phyloP scores from a whole-genome alignment of 2,329 filamentous ascomycete species.

The Claviceps maximensis region DNA sequence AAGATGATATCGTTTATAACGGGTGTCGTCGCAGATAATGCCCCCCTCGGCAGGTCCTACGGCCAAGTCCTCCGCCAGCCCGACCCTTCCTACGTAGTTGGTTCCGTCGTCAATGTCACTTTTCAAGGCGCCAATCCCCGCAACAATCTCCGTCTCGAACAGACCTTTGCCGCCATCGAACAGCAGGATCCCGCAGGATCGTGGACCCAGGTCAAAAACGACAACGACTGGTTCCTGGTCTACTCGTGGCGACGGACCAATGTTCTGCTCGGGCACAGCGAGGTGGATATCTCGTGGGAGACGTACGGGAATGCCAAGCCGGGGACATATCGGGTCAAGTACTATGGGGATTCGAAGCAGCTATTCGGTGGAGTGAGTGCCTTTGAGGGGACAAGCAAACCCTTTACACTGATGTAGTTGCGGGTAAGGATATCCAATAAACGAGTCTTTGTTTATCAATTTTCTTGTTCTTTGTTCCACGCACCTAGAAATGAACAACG shows the following conservation, averaged over 20 bases:
- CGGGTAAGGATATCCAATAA: not conserved
- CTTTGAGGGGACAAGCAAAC: conserved; percentile 12
- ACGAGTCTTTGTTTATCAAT: too few relatives aligned
- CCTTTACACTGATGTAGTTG: conserved; percentile 8
- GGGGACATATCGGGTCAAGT: conserved; percentile 67
- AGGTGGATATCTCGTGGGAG: conserved; percentile 72
- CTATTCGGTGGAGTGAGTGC: conserved; percentile 27
- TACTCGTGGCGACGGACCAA: conserved; percentile 68
- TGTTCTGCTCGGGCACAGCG: conserved; percentile 57
- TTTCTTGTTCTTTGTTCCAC: too few relatives aligned
- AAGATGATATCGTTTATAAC: conserved; percentile 69
- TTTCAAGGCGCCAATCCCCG: conserved; percentile 85
- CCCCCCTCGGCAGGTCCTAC: conserved; percentile 53
- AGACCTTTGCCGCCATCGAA: conserved; percentile 69
- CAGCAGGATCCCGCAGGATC: conserved; percentile 27
- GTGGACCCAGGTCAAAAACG: conserved; percentile 59
- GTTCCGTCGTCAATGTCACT: conserved; percentile 47
- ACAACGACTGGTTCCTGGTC: conserved; percentile 72
- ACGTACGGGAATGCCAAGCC: conserved; percentile 29
- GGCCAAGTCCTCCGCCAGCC: conserved; percentile 51
- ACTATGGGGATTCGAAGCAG: conserved; percentile 70
- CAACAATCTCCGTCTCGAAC: conserved; percentile 70
- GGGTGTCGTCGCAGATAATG: conserved; percentile 60
- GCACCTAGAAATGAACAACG: too few relatives aligned
- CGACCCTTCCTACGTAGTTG: conserved; percentile 40